Conservation (phyloP, 2,329 filamentous ascomycete species). For the Bipolaris gigantea region DNA sequence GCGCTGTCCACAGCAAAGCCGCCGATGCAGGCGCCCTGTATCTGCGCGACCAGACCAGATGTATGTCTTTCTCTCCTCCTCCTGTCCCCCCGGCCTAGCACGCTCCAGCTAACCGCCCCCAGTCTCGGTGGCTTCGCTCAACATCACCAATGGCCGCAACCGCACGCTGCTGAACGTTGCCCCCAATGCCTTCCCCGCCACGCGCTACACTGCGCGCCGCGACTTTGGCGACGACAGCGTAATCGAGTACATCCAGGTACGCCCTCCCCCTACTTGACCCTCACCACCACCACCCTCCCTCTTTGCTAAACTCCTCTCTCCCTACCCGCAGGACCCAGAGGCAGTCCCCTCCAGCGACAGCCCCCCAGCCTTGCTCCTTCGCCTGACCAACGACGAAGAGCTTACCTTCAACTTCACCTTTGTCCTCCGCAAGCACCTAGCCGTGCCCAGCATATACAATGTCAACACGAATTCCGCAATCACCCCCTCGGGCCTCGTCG, state of each 20-base stretch:
- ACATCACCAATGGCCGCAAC: conserved; percentile 76
- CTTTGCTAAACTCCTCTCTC: conserved; percentile 12
- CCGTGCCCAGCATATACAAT: conserved; percentile 44
- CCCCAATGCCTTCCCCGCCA: conserved; percentile 87
- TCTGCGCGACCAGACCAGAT: conserved; percentile 86
- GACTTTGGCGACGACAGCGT: conserved; percentile 72
- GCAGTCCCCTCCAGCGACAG: conserved; percentile 35
- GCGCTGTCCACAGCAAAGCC: conserved; percentile 84
- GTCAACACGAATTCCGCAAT: conserved; percentile 54
- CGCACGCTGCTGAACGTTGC: conserved; percentile 75
- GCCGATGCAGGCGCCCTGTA: conserved; percentile 77
- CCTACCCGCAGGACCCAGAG: conserved; percentile 75
- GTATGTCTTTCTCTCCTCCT: conserved; percentile 58
- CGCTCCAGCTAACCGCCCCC: conserved; percentile 26
- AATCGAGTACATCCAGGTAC: conserved; percentile 81
- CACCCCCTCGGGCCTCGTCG: conserved; percentile 47
- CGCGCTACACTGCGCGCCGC: conserved; percentile 71
- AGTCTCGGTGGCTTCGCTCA: conserved; percentile 87
- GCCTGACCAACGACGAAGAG: conserved; percentile 87
- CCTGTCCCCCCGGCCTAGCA: background rate
- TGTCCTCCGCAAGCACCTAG: conserved; percentile 64
- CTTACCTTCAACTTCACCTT: conserved; percentile 93
- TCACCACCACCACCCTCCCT: too few species aligned
- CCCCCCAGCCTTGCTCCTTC: conserved; percentile 76
- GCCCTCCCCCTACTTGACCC: background rate